Conservation (phyloP, 1,284 basidiomycete species). For the Paramarasmius palmivorus region DNA sequence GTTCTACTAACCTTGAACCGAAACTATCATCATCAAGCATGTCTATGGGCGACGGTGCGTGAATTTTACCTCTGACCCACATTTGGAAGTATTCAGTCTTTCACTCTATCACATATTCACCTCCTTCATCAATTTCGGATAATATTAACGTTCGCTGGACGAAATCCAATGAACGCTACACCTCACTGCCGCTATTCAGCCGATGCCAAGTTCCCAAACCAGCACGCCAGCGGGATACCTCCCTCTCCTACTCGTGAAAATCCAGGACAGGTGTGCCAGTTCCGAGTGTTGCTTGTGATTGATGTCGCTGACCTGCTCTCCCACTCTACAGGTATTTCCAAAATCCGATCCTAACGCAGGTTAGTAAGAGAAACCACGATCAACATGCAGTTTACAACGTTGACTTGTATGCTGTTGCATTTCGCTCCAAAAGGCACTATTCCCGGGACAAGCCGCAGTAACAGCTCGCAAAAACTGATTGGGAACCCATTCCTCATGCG, state of each 20-base stretch:
- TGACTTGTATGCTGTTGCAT: not conserved
- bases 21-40: no score
- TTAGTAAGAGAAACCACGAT: slow-evolving; percentile 10
- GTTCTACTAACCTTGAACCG: no score
- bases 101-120: no score
- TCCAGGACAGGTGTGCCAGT: slow-evolving; percentile 34
- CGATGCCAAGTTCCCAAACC: slow-evolving; percentile 34
- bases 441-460: slow-evolving; percentile 14
- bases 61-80: no score
- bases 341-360: slow-evolving; percentile 30
- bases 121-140: not conserved
- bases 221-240: slow-evolving; percentile 20
- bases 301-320: no score
- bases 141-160: not conserved
- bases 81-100: no score
- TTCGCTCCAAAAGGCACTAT: slow-evolving; percentile 10
- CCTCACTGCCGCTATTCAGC: slow-evolving; percentile 17
- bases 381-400: not conserved
- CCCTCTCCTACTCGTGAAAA: slow-evolving; percentile 36
- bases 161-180: no score
- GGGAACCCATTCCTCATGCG: slow-evolving; percentile 43
- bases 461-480: slow-evolving; percentile 26
- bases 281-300: no score
- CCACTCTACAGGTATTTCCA: slow-evolving; percentile 38
- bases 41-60: no score